Conservation (phyloP, 257 asterid species). For the Fraxinus cuspidata region DNA sequence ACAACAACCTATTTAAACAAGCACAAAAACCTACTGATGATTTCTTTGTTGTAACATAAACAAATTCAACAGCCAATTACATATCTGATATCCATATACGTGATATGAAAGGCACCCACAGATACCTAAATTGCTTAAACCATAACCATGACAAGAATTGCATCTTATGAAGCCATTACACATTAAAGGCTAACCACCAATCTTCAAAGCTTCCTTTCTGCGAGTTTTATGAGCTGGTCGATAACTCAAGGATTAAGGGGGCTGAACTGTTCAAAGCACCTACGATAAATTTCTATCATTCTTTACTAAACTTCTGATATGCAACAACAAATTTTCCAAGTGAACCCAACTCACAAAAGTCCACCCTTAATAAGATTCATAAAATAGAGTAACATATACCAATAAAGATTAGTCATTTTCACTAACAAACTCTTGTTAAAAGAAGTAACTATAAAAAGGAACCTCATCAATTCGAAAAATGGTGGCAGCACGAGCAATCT, state of each 20-base stretch:
- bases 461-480: slow-evolving; percentile 93
- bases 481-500: slow-evolving; percentile 93
- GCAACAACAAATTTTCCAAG: not conserved
- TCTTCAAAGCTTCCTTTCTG: not conserved
- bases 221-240: not conserved
- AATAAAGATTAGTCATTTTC: not conserved
- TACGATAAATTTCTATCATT: not conserved
- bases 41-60: not conserved
- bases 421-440: slow-evolving; percentile 5
- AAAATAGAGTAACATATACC: not conserved
- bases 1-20: slow-evolving; percentile 62
- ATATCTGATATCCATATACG: not conserved
- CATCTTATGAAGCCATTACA: not conserved
- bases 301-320: not conserved
- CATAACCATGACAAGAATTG: not conserved
- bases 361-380: not conserved
- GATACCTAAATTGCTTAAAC: not conserved
- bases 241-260: not conserved
- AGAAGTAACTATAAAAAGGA: not conserved
- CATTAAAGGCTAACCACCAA: not conserved
- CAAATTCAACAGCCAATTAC: not conserved
- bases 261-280: not conserved
- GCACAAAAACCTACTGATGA: not conserved
- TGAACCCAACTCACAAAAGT: not conserved
- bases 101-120: not conserved